These are phyloP conservation scores for Clausena lansium DNA, from an alignment of 345 rosid species.

Conservation along the genomic window DNA sequence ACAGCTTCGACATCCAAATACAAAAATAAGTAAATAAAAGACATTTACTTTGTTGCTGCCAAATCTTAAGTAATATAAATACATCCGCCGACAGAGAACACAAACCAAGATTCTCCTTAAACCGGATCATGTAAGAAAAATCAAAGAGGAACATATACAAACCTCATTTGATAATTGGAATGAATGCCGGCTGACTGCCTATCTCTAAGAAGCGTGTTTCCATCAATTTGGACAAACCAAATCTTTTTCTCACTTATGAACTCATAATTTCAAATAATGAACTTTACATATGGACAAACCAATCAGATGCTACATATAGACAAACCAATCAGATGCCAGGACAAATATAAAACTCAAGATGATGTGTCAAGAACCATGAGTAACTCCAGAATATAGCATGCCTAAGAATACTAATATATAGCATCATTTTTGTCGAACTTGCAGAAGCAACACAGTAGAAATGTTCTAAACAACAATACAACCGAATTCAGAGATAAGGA, in stretches of 20 bases:
- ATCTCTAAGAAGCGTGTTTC: constrained; percentile 78
- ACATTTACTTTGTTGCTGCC: not conserved
- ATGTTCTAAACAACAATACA: not conserved
- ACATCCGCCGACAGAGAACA: not conserved
- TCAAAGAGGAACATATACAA: constrained; percentile 16
- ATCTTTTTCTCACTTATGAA: constrained; percentile 78
- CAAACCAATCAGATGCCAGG: constrained; percentile 3
- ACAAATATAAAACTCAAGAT: not conserved
- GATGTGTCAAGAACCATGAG: not conserved
- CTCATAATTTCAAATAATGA: constrained; percentile 46
- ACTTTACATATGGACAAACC: constrained; percentile 2
- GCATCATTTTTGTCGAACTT: not conserved
- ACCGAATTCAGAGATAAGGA: not conserved
- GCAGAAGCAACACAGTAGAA: not conserved
- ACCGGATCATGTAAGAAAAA: constrained; percentile 7
- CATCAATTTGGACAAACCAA: constrained; percentile 88
- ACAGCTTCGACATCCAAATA: not conserved
- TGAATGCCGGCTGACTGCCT: constrained; percentile 77
- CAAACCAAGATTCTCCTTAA: not conserved
- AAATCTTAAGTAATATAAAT: not conserved
- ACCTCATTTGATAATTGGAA: constrained; percentile 72
- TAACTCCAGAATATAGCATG: not conserved
- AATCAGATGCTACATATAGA: too few species aligned
- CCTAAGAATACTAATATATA: not conserved
- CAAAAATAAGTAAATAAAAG: not conserved